These are phyloP conservation scores for Pythium rishiriense DNA, from an alignment of 352 stramenopile species.

Conservation along the genomic window DNA sequence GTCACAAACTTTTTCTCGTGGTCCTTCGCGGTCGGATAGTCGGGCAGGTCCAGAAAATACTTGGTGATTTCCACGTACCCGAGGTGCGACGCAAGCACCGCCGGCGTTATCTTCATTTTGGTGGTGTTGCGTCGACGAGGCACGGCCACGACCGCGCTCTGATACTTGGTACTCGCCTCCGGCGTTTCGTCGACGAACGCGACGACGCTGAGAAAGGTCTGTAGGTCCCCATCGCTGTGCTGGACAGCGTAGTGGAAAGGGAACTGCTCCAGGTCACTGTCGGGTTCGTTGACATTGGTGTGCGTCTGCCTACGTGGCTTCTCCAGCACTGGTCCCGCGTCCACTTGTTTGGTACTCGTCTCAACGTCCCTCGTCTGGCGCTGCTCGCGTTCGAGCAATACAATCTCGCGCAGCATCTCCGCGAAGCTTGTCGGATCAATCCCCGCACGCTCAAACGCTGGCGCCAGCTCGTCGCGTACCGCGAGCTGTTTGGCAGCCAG, in stretches of 20 bases:
- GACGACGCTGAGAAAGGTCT: neutral
- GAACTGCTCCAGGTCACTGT: neutral
- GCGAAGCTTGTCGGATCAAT: neutral
- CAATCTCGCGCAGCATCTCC: neutral
- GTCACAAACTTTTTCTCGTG: constrained; percentile 17
- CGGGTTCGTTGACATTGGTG: too few relatives aligned
- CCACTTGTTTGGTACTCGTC: too few relatives aligned
- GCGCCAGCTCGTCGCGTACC: neutral
- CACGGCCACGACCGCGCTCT: neutral
- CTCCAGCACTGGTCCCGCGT: too few relatives aligned
- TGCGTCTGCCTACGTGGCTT: neutral
- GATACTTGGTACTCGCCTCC: neutral
- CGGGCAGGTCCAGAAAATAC: constrained; percentile 21
- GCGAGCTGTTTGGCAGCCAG: neutral
- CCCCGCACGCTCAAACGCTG: neutral
- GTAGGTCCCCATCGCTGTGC: constrained; percentile 6
- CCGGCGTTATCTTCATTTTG: constrained; percentile 1
- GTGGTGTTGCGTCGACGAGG: neutral
- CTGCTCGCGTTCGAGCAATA: neutral
- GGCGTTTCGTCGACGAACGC: constrained; percentile 6
- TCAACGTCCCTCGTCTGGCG: neutral
- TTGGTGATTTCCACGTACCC: constrained; percentile 34
- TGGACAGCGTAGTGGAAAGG: constrained; percentile 16
- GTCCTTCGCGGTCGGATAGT: neutral
- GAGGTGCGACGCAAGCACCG: constrained; percentile 21